Conservation (phyloP, 495 filamentous ascomycete genomes). For the Penicillium atrosanguineum region DNA sequence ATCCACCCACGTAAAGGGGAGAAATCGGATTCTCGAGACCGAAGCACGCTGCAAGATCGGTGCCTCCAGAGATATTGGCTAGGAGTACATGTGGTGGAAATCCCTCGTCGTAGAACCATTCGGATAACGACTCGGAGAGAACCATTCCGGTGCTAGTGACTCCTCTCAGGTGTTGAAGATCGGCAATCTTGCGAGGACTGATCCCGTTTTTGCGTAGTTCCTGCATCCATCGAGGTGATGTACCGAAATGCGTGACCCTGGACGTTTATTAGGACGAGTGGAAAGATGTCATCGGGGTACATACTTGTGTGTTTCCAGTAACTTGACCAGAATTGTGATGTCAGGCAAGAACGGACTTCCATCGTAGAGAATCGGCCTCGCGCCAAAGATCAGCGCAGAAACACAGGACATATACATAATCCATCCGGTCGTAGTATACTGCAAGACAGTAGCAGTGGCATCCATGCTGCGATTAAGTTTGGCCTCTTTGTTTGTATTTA, state of each 20-base stretch:
- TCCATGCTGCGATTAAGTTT: conserved; percentile 55
- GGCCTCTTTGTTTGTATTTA: conserved; percentile 54
- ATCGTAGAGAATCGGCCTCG: conserved; percentile 65
- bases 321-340: conserved; percentile 53
- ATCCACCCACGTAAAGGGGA: conserved; percentile 70
- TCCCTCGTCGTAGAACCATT: conserved; percentile 77
- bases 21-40: conserved; percentile 62
- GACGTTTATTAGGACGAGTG: neutral
- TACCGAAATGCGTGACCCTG: conserved; percentile 58
- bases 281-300: neutral
- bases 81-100: conserved; percentile 65
- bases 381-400: conserved; percentile 51
- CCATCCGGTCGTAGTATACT: conserved; percentile 72
- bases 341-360: conserved; percentile 72
- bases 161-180: conserved; percentile 54
- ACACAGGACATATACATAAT: conserved; percentile 74
- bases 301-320: conserved; percentile 60
- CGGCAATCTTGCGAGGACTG: conserved; percentile 55
- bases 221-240: conserved; percentile 69
- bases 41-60: conserved; percentile 73
- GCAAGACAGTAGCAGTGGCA: conserved; percentile 45
- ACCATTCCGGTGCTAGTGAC: conserved; percentile 79
- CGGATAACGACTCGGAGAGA: conserved; percentile 65
- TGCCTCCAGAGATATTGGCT: conserved; percentile 73
- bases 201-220: conserved; percentile 61